phyloP scores from a whole-genome alignment of 2,329 filamentous ascomycete species.

The Tolypocladium nubicola region DNA sequence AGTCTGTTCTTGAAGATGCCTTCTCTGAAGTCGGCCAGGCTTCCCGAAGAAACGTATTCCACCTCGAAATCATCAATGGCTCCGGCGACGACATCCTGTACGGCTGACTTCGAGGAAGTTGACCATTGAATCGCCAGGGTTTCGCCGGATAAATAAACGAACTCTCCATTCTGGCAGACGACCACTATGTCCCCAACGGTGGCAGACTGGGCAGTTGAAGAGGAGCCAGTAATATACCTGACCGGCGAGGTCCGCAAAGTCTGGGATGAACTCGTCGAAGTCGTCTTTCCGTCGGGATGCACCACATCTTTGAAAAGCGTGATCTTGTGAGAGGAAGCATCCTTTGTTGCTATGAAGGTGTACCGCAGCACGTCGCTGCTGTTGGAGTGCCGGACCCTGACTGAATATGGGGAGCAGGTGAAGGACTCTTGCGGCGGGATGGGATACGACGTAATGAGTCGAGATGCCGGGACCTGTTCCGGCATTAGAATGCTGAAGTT shows the following conservation, averaged over 20 bases:
- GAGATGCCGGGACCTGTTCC: conserved; percentile 45
- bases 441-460: conserved; percentile 55
- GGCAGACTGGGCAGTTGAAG: conserved; percentile 13
- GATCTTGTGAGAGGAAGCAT: conserved; percentile 37
- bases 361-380: conserved; percentile 42
- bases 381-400: conserved; percentile 39
- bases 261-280: conserved; percentile 36
- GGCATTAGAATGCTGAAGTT: conserved; percentile 1
- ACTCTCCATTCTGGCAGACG: conserved; percentile 49
- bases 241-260: conserved; percentile 27
- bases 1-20: conserved; percentile 45
- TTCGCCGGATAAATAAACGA: conserved; percentile 51
- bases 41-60: conserved; percentile 36
- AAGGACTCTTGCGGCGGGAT: conserved; percentile 55
- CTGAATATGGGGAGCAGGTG: conserved; percentile 49
- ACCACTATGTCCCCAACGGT: conserved; percentile 34
- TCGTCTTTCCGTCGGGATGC: conserved; percentile 38
- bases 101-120: conserved; percentile 19
- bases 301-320: conserved; percentile 50
- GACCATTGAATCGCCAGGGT: conserved; percentile 23
- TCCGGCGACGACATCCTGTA: conserved; percentile 23
- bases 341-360: conserved; percentile 49
- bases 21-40: conserved; percentile 37
- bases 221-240: conserved; percentile 23
- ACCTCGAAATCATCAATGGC: conserved; percentile 29